Percentiles rank a stretch among this genome's conserved stretches.
These are phyloP conservation scores for Solanum rostratum DNA, from an alignment of 257 asterid species.

Conservation along the genomic window DNA sequence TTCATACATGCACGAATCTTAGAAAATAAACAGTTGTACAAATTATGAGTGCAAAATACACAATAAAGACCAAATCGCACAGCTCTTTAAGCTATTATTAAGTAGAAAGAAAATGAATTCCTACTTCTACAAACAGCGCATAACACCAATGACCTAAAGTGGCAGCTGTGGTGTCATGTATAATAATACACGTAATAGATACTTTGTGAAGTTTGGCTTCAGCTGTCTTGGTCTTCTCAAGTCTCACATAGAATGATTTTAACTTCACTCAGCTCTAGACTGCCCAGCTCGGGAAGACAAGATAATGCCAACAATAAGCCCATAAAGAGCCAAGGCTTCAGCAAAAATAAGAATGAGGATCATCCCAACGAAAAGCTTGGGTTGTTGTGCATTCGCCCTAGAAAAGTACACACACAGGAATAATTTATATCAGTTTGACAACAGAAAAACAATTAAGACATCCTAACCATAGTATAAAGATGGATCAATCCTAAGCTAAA, in stretches of 20 bases:
- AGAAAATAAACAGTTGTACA: not conserved
- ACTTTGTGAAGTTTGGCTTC: not conserved
- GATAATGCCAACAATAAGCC: constrained; percentile 63
- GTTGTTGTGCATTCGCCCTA: constrained; percentile 75
- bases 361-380: constrained; percentile 72
- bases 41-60: not conserved
- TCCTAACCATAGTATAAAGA: not conserved
- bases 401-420: not conserved
- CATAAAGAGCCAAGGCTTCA: constrained; percentile 67
- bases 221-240: not conserved
- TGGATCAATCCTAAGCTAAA: not conserved
- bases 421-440: not conserved
- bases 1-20: not conserved
- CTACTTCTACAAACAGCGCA: not conserved
- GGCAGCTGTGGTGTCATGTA: not conserved
- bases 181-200: not conserved
- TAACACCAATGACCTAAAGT: not conserved
- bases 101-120: not conserved
- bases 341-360: constrained; percentile 69
- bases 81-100: not conserved
- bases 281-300: constrained; percentile 73
- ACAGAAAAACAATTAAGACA: not conserved
- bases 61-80: not conserved
- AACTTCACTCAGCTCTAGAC: constrained; percentile 51
- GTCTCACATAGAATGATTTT: not conserved